Percentiles rank a stretch among this genome's conserved stretches.
phyloP scores from a whole-genome alignment of 2,329 filamentous ascomycete genomes.

The Dothistroma pini region DNA sequence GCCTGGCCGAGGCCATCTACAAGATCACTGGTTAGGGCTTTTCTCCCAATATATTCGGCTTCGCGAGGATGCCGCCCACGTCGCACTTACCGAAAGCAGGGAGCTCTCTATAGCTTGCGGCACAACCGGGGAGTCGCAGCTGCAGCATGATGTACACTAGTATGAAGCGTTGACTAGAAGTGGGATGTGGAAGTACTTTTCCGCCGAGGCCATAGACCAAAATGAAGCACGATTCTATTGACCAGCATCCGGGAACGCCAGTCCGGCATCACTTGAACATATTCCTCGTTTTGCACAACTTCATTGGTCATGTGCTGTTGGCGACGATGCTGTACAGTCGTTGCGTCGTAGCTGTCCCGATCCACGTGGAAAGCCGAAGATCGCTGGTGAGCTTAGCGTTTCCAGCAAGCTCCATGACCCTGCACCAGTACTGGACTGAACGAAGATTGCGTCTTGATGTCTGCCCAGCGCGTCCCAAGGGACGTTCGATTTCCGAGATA shows the following conservation, averaged over 20 bases:
- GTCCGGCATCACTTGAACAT: background rate
- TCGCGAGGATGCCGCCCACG: background rate
- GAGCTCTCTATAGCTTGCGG: background rate
- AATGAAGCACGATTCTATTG: background rate
- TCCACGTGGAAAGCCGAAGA: constrained; percentile 13
- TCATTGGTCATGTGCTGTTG: background rate
- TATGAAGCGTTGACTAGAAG: background rate
- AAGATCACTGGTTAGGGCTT: constrained; percentile 58
- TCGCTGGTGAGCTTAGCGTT: constrained; percentile 9
- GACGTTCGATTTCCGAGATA: background rate
- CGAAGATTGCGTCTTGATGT: background rate
- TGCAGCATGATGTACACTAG: constrained; percentile 10
- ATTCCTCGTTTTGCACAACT: background rate
- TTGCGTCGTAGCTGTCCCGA: constrained; percentile 7
- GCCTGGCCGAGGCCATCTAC: constrained; percentile 78
- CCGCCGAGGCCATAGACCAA: constrained; percentile 1
- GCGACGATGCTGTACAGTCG: background rate
- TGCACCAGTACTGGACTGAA: too few species aligned
- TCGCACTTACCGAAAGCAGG: background rate
- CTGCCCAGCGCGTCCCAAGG: background rate
- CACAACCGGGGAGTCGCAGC: background rate
- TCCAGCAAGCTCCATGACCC: background rate
- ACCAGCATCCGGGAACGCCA: background rate
- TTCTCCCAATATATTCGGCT: background rate
- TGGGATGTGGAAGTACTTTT: background rate